Percentiles rank a stretch among this genome's conserved stretches.
Evolutionary conservation across 768 basidiomycete genomes (phyloP).

Genomic region (Lanmaoa rubissima): DNA sequence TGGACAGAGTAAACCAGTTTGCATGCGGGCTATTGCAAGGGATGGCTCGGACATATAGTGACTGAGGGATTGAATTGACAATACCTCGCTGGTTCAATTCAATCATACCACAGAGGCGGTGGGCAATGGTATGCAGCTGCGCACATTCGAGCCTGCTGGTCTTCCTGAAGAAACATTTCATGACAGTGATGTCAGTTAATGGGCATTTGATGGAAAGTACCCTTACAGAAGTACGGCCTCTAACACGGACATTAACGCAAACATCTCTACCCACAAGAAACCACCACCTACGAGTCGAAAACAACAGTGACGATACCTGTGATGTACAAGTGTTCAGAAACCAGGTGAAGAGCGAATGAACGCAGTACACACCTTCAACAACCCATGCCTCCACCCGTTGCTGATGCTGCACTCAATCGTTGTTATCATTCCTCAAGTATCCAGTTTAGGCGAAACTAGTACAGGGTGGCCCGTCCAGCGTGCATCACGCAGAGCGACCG

Average conservation of each 20-base stretch:
- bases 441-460: conserved; percentile 75
- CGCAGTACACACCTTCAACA: conserved; percentile 54
- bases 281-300: conserved; percentile 60
- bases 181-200: conserved; percentile 8
- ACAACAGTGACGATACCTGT: conserved; percentile 76
- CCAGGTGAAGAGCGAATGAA: conserved; percentile 8
- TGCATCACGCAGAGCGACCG: conserved; percentile 72
- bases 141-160: conserved; percentile 71
- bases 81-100: conserved; percentile 40
- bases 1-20: conserved; percentile 13
- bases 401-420: conserved; percentile 77
- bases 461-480: conserved; percentile 31
- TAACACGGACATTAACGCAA: conserved; percentile 33
- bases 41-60: conserved; percentile 56
- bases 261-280: conserved; percentile 8
- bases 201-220: conserved; percentile 37
- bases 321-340: conserved; percentile 1
- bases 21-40: conserved; percentile 52
- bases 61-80: conserved; percentile 64
- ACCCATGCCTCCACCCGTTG: conserved; percentile 87
- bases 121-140: background rate
- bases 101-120: conserved; percentile 6
- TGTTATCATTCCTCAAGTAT: conserved; percentile 72
- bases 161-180: conserved; percentile 45
- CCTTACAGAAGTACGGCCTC: conserved; percentile 70